Evolutionary conservation across 73 alveolate genomes (phyloP).

Genomic region (Loxodes magnus): DNA sequence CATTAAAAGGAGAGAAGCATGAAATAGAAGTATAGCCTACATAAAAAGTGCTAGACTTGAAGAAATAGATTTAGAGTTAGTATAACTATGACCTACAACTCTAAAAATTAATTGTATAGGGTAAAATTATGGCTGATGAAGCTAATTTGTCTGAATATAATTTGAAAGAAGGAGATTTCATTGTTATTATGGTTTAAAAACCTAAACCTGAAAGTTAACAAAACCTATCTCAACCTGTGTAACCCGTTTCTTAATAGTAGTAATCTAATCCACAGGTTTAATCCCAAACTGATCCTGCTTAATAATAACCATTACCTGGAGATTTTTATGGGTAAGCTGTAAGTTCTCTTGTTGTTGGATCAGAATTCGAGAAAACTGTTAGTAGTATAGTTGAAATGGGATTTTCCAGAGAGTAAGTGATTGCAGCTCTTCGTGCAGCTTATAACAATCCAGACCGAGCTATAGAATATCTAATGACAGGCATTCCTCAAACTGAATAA

Average conservation of each 20-base stretch:
- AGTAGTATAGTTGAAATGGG: constrained; percentile 30
- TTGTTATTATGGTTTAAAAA: constrained; percentile 43
- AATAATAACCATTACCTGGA: too few species aligned
- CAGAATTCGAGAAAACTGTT: constrained; percentile 30
- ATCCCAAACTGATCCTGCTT: too few species aligned
- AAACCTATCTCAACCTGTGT: too few species aligned
- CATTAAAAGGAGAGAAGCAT: constrained; percentile 36
- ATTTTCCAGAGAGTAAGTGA: constrained; percentile 28
- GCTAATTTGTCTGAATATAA: constrained; percentile 28
- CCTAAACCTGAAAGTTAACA: constrained; percentile 10
- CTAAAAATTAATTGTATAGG: constrained; percentile 41
- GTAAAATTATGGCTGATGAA: constrained; percentile 47
- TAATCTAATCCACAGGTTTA: too few species aligned
- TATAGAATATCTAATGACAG: constrained; percentile 41
- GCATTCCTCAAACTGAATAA: constrained; percentile 41
- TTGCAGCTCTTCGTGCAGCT: constrained; percentile 58
- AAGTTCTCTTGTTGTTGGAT: constrained; percentile 19
- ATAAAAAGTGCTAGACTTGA: constrained; percentile 20
- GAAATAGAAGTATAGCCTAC: constrained; percentile 24
- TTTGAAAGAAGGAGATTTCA: constrained; percentile 41
- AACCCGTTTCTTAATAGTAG: too few species aligned
- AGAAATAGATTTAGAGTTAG: constrained; percentile 36
- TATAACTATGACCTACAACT: constrained; percentile 28
- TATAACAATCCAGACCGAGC: constrained; percentile 58
- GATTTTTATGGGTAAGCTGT: too few species aligned